Percentiles rank a stretch among this genome's conserved stretches.
Conservation (phyloP, 139 green algal genomes). For the Deuterostichococcus epilithicus region DNA sequence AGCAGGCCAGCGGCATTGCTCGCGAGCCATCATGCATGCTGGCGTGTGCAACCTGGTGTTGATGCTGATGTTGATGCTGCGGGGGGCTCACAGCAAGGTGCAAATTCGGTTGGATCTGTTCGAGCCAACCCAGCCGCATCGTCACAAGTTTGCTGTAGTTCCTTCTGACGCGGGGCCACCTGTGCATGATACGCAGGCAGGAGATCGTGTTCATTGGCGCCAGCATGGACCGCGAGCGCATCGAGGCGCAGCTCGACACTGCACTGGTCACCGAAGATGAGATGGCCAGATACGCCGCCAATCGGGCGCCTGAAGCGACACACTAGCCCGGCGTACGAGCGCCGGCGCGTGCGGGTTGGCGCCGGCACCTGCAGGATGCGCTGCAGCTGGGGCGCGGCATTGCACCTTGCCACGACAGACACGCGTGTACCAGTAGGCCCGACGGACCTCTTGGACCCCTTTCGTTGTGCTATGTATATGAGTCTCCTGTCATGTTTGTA, state of each 20-base stretch:
- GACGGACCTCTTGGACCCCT: no score
- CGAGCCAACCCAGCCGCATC: not conserved
- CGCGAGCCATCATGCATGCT: no score
- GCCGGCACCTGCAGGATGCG: no score
- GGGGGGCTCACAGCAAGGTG: not conserved
- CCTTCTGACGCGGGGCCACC: not conserved
- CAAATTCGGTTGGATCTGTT: no score
- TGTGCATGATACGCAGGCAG: no score
- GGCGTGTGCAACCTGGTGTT: not conserved
- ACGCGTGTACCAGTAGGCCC: no score
- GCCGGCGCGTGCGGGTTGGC: no score
- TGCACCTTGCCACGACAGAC: no score
- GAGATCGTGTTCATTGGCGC: constrained; percentile 94
- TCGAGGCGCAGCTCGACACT: constrained; percentile 71
- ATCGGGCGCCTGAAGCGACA: constrained; percentile 29
- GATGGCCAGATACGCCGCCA: constrained; percentile 59
- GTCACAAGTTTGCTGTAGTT: not conserved
- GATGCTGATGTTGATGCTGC: not conserved
- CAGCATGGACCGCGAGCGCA: constrained; percentile 77
- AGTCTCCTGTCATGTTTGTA: no score
- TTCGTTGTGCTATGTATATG: no score
- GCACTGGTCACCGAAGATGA: constrained; percentile 79
- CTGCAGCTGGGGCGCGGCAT: no score
- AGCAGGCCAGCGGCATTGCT: not conserved
- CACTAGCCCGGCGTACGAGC: no score